Conservation (phyloP, 2,329 filamentous ascomycete genomes). For the Alternaria angustiovoidea region DNA sequence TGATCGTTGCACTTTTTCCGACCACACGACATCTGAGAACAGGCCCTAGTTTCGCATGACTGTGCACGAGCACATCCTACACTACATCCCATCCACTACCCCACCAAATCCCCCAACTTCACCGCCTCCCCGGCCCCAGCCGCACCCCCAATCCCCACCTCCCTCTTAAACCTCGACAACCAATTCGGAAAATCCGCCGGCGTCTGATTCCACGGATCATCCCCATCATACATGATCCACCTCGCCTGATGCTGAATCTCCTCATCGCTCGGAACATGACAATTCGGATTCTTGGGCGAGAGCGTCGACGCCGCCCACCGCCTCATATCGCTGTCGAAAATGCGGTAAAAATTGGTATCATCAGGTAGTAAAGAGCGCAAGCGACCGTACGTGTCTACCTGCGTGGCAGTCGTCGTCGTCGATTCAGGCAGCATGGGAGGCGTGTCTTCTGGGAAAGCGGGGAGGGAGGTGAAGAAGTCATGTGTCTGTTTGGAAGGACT, state of each 20-base stretch:
- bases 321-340: conserved; percentile 30
- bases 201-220: conserved; percentile 51
- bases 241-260: conserved; percentile 45
- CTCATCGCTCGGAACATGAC: conserved; percentile 38
- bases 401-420: not conserved
- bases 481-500: not conserved
- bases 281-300: conserved; percentile 33
- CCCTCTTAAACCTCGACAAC: conserved; percentile 41
- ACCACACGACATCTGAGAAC: too few species aligned
- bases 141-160: conserved; percentile 25
- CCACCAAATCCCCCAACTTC: not conserved
- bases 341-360: conserved; percentile 28
- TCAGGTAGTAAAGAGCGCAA: conserved; percentile 17
- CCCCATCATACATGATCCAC: conserved; percentile 43
- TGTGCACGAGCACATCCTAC: not conserved
- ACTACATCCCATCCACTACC: not conserved
- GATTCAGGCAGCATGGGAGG: not conserved
- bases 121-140: not conserved
- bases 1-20: too few species aligned
- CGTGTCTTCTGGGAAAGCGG: not conserved
- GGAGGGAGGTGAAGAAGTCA: not conserved
- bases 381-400: conserved; percentile 12
- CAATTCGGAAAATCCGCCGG: conserved; percentile 46
- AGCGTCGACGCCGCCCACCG: conserved; percentile 36
- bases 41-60: too few species aligned